Base-by-base conservation (phyloP, 2,329 filamentous ascomycete genomes). In the Paecilomyces fulvus region DNA sequence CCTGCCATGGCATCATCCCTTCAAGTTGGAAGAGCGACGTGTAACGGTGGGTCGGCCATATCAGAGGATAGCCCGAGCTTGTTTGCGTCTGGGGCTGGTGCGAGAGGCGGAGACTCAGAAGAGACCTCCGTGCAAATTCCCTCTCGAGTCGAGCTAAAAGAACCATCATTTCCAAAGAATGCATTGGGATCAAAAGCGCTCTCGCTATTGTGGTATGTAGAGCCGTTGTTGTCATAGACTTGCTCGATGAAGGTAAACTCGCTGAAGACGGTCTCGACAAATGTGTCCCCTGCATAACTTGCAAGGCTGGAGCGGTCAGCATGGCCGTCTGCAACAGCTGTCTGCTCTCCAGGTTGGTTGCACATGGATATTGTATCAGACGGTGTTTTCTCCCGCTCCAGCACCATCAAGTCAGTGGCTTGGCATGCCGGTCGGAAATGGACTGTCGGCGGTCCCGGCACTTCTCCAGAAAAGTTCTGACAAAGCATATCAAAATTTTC, bases 401-500 rank as follows among this genome's bases (percentile, higher is more conserved):
- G 11, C 10, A 23, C 8, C 12, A 28, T 28, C 2, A 49, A 28
- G 12, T 8, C 12, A 28, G 9, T 28, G 5, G 20, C 11, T 28
- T 28, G 17, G 3, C 8, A 20, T 12, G 48, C 12, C 9, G 48
- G 20, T 49, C 48, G 48, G 14, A 49, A 12, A 49, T 49, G 21
- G 14, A 49, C 48, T 2, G 48, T 12, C 14, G n/a, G 25, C 20
- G 48, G 48, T 12, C 48, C 48, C 2, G 48, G 48, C 10, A 25
- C 30, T 21, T 33, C 20, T 4, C 21, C 33, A 25, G 51, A 33
- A n/a, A 37, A 5, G 21, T 25, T 28, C 30, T 53, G 51, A 56
- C 5, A 50, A 17, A n/a, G 14, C 31, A 21, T 43, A n/a, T 9
- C 28, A 20, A 56, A 58, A 48, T 56, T 21, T 50, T 53, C 48